phyloP scores from a whole-genome alignment of 441 rosid species.

The Pelargonium cotyledonis region DNA sequence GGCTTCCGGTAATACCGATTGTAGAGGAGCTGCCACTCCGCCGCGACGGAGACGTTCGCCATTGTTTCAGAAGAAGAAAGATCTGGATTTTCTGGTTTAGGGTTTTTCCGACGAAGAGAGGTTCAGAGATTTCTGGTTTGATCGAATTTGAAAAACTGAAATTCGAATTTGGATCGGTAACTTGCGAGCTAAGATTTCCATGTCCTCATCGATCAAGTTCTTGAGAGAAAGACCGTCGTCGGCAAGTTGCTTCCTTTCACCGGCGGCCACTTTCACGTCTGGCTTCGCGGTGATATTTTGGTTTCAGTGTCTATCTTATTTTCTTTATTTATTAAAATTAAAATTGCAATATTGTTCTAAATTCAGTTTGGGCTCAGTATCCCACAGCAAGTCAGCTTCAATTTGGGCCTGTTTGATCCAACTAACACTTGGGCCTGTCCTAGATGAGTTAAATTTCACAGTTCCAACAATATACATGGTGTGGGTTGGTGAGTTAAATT shows the following conservation, averaged over 20 bases:
- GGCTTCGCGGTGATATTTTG: too few species aligned
- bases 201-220: conserved; percentile 3
- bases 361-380: too few species aligned
- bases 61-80: conserved; percentile 23
- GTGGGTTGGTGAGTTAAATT: too few species aligned
- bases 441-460: too few species aligned
- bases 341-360: too few species aligned
- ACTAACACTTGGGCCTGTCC: too few species aligned
- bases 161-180: neutral
- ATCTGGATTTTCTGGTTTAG: too few species aligned
- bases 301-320: too few species aligned
- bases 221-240: neutral
- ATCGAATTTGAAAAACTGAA: neutral
- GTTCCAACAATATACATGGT: too few species aligned
- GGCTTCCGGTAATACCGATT: conserved; percentile 87
- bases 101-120: neutral
- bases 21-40: conserved; percentile 96
- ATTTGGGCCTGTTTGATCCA: too few species aligned
- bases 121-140: neutral
- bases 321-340: too few species aligned
- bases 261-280: neutral
- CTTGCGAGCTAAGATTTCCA: neutral
- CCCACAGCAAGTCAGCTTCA: too few species aligned
- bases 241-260: neutral
- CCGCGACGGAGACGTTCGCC: conserved; percentile 95